A percentile compares a stretch with the other conserved stretches of the same genome.
Conservation (phyloP, 2,329 filamentous ascomycete species). For the Lasiodiplodia theobromae region DNA sequence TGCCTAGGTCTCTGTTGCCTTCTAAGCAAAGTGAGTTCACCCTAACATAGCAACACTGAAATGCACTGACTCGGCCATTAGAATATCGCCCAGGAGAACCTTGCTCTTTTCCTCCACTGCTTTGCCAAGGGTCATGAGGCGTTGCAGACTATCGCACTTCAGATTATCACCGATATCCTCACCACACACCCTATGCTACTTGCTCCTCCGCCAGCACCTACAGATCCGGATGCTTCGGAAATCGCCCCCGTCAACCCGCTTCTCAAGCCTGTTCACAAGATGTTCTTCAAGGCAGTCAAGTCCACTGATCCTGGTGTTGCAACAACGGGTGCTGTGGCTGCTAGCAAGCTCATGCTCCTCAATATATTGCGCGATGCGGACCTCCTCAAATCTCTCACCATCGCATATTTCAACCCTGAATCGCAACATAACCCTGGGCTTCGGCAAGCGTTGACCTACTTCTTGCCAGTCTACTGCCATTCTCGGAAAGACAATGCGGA, state of each 20-base stretch:
- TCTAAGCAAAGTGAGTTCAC: conserved; percentile 73
- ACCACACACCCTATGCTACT: conserved; percentile 86
- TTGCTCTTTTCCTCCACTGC: conserved; percentile 93
- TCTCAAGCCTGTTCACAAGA: conserved; percentile 75
- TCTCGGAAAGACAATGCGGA: conserved; percentile 82
- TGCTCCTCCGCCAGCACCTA: conserved; percentile 47
- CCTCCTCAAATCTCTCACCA: conserved; percentile 82
- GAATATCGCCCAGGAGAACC: conserved; percentile 88
- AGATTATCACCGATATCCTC: conserved; percentile 92
- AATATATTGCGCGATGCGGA: conserved; percentile 66
- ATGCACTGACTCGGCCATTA: conserved; percentile 39
- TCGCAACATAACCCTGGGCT: conserved; percentile 81
- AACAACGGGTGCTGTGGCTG: conserved; percentile 78
- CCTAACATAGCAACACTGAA: background rate
- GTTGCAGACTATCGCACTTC: conserved; percentile 86
- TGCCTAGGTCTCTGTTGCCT: conserved; percentile 92
- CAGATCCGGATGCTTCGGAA: conserved; percentile 45
- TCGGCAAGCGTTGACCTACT: conserved; percentile 88
- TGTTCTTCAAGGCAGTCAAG: conserved; percentile 79
- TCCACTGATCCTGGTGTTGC: conserved; percentile 72
- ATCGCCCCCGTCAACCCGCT: conserved; percentile 44
- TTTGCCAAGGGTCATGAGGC: conserved; percentile 91
- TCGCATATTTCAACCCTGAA: conserved; percentile 89
- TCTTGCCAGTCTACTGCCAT: conserved; percentile 93
- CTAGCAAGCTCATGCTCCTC: conserved; percentile 85